Conservation (phyloP, 306 rosid species). For the Prunus salicina region DNA sequence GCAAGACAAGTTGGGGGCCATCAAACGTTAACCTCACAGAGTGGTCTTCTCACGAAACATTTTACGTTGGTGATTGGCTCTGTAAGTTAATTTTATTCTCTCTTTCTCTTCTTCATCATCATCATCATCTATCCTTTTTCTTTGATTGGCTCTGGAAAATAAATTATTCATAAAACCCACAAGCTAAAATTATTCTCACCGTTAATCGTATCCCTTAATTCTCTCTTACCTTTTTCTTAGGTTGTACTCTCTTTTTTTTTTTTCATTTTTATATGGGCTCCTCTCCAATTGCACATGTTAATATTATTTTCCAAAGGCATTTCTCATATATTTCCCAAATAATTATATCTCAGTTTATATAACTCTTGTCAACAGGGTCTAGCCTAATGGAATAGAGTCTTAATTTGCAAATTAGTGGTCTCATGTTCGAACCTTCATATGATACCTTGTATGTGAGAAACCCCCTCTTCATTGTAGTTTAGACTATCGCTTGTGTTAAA, state of each 20-base stretch:
- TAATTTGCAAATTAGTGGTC: no score
- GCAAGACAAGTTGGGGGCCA: slow-evolving; percentile 14
- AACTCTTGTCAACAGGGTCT: no score
- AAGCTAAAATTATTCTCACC: no score
- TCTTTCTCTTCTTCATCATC: background rate
- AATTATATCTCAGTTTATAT: no score
- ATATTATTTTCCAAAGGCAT: background rate
- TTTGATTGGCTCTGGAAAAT: background rate
- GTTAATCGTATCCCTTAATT: background rate
- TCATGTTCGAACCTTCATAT: fast-evolving
- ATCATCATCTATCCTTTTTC: background rate
- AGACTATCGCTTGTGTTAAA: no score
- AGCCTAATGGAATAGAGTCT: no score
- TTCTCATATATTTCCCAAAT: no score
- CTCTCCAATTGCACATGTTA: background rate
- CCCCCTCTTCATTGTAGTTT: no score
- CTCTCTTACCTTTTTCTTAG: background rate
- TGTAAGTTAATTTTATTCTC: slow-evolving; percentile 1
- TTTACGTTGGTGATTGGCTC: slow-evolving; percentile 19
- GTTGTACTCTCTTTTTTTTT: background rate
- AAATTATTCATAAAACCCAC: background rate
- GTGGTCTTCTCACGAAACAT: slow-evolving; percentile 17
- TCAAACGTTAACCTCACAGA: slow-evolving; percentile 20
- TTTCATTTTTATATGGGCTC: no score
- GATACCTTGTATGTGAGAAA: no score